These are phyloP conservation scores for Apophysomyces variabilis DNA, from an alignment of 371 early-diverging fungal genomes.

Conservation along the genomic window DNA sequence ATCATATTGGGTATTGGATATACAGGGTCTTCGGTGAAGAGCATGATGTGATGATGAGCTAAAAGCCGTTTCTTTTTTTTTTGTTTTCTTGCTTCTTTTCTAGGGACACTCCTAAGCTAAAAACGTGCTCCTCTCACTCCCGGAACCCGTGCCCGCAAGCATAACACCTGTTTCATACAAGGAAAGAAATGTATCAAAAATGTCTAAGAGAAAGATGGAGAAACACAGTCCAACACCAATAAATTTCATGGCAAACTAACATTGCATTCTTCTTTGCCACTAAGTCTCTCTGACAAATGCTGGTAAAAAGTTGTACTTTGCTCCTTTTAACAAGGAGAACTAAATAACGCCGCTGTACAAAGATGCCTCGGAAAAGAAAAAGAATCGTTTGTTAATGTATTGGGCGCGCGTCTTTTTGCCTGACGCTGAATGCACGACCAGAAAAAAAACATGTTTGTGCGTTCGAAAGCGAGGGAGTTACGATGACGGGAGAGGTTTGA, in stretches of 20 bases:
- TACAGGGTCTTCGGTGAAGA: neutral
- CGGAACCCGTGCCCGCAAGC: constrained; percentile 2
- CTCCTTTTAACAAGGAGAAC: neutral
- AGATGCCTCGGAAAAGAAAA: too few relatives aligned
- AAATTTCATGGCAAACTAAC: too few relatives aligned
- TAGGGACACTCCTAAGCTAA: neutral
- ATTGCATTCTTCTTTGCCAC: neutral
- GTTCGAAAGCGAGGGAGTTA: neutral
- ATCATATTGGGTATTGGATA: neutral
- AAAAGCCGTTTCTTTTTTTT: too few relatives aligned
- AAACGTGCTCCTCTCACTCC: constrained; percentile 5
- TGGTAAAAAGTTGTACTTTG: neutral
- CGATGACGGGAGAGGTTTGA: neutral
- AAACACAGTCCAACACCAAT: too few relatives aligned
- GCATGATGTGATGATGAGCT: neutral
- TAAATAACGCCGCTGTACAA: too few relatives aligned
- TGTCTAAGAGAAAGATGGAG: neutral
- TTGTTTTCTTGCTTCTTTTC: neutral
- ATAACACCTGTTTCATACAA: constrained; percentile 3
- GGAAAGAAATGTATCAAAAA: neutral
- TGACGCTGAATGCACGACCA: neutral
- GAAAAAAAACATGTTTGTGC: constrained; percentile 5
- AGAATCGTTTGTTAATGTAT: too few relatives aligned
- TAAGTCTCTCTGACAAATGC: neutral
- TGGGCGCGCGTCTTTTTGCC: too few relatives aligned